These are phyloP conservation scores for Neonectria punicea DNA, from an alignment of 2,329 filamentous ascomycete species.

Conservation along the genomic window DNA sequence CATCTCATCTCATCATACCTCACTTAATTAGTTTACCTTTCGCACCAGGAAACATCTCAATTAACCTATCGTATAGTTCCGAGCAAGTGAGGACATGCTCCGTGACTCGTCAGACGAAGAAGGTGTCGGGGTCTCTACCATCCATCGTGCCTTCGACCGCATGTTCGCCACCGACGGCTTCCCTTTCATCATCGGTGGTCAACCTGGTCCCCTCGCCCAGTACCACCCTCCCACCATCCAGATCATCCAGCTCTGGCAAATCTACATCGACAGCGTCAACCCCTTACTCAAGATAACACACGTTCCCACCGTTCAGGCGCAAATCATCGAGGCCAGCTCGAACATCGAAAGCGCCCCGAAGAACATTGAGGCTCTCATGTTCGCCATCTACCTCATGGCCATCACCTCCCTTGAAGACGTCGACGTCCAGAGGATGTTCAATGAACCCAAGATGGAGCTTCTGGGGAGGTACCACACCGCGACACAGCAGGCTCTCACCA, in stretches of 20 bases:
- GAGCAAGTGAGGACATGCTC: conserved; percentile 58
- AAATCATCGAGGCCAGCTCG: conserved; percentile 70
- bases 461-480: conserved; percentile 65
- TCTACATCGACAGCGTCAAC: conserved; percentile 76
- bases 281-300: conserved; percentile 76
- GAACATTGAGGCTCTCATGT: conserved; percentile 74
- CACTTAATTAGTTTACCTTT: too few species aligned
- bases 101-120: conserved; percentile 69
- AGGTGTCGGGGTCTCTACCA: conserved; percentile 61
- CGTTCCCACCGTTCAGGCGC: conserved; percentile 71
- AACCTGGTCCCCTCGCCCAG: conserved; percentile 54
- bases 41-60: background rate
- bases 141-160: conserved; percentile 68
- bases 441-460: conserved; percentile 62
- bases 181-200: conserved; percentile 64
- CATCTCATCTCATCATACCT: conserved; percentile 31
- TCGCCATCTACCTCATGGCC: conserved; percentile 70
- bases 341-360: conserved; percentile 64
- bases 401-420: conserved; percentile 67
- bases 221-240: conserved; percentile 66
- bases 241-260: conserved; percentile 74
- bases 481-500: conserved; percentile 72
- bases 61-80: conserved; percentile 53
- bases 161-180: conserved; percentile 69
- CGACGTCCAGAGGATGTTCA: conserved; percentile 65